phyloP scores from a whole-genome alignment of 192 early-diverging fungal species.

The Dispira parvispora region DNA sequence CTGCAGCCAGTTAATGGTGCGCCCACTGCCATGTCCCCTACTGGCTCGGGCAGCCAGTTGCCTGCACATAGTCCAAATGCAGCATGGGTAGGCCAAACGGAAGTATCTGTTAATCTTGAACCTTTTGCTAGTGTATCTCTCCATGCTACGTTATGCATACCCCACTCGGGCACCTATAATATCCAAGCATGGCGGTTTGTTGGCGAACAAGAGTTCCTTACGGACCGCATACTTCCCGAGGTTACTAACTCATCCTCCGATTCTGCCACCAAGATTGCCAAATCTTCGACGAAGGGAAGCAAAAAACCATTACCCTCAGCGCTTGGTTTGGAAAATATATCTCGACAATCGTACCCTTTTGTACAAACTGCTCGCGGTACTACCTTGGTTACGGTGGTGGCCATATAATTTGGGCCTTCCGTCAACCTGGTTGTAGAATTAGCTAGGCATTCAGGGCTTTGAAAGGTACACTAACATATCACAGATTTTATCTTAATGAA shows the following conservation, averaged over 20 bases:
- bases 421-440: too few relatives aligned
- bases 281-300: neutral
- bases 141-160: slow-evolving; percentile 35
- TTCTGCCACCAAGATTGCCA: neutral
- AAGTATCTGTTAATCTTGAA: slow-evolving; percentile 32
- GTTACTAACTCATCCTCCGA: neutral
- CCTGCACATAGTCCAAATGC: slow-evolving; percentile 23
- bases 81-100: slow-evolving; percentile 45
- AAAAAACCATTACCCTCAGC: too few relatives aligned
- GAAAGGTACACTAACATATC: too few relatives aligned
- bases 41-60: slow-evolving; percentile 7
- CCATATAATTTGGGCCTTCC: neutral
- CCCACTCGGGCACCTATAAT: slow-evolving; percentile 47
- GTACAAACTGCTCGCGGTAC: neutral
- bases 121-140: slow-evolving; percentile 31
- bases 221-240: neutral
- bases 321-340: too few relatives aligned
- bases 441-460: too few relatives aligned
- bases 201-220: slow-evolving; percentile 15
- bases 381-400: neutral
- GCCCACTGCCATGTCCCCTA: neutral
- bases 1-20: slow-evolving; percentile 13
- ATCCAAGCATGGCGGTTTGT: slow-evolving; percentile 56
- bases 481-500: too few relatives aligned
- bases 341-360: neutral